These are phyloP conservation scores for Cantharellus anzutake DNA, from an alignment of 768 basidiomycete species.

Conservation along the genomic window DNA sequence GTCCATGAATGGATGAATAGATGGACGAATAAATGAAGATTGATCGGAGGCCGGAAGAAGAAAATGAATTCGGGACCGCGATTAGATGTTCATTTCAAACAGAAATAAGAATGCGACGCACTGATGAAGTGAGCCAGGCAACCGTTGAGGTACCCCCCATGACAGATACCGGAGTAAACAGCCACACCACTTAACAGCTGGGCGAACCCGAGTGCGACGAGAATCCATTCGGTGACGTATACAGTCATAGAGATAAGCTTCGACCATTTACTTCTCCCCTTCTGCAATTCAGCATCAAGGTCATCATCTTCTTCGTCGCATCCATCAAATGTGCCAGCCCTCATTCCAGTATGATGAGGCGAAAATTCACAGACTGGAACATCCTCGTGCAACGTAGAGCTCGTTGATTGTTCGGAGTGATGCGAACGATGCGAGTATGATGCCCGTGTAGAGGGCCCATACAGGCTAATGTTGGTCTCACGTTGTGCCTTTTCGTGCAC, in stretches of 20 bases:
- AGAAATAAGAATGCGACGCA: conserved; percentile 20
- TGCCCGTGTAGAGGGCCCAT: background rate
- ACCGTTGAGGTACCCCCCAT: conserved; percentile 56
- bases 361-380: background rate
- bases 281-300: background rate
- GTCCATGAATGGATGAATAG: background rate
- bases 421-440: background rate
- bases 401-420: background rate
- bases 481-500: conserved; percentile 17
- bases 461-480: background rate
- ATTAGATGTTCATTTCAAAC: background rate
- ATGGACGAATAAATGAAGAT: background rate
- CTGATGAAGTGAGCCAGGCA: conserved; percentile 88
- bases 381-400: background rate
- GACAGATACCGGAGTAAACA: conserved; percentile 75
- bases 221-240: conserved; percentile 28
- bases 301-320: conserved; percentile 2
- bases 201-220: conserved; percentile 55
- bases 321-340: conserved; percentile 1
- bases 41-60: background rate
- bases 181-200: conserved; percentile 52
- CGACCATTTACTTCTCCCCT: background rate
- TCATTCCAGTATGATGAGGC: background rate
- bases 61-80: background rate
- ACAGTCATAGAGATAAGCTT: conserved; percentile 1